Conservation (phyloP, 2,329 filamentous ascomycete species). For the Emergomyces pasteurianus region DNA sequence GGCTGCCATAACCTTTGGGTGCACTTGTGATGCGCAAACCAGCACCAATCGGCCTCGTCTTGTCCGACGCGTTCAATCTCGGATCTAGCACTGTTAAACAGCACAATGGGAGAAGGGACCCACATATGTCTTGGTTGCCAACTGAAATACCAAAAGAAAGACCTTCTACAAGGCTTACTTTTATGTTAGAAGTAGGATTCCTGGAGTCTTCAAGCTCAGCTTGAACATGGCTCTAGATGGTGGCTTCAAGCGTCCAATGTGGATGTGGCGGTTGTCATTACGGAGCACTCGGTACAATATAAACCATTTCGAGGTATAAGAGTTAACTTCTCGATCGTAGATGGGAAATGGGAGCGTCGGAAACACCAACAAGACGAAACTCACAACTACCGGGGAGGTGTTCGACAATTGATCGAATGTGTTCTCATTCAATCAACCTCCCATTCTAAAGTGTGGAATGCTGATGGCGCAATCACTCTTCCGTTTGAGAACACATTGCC, state of each 20-base stretch:
- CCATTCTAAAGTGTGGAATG: background rate
- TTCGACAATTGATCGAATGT: background rate
- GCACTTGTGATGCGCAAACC: background rate
- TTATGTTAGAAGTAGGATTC: slow-evolving; percentile 2
- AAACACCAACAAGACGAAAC: background rate
- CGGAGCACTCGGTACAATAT: no score
- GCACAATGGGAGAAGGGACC: background rate
- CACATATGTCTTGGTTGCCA: background rate
- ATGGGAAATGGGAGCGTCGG: background rate
- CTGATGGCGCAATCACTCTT: background rate
- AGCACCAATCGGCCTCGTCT: background rate
- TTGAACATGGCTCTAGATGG: background rate
- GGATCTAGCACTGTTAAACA: background rate
- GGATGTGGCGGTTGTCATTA: background rate
- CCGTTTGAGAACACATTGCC: background rate
- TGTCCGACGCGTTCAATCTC: background rate
- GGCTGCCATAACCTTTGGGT: background rate
- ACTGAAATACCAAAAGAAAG: background rate
- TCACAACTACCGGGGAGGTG: background rate
- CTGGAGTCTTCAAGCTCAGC: background rate
- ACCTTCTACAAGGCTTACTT: background rate
- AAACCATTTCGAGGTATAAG: background rate
- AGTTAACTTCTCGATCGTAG: background rate
- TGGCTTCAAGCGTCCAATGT: background rate
- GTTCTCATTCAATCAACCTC: background rate